Evolutionary conservation across 2,329 filamentous ascomycete species (phyloP).

Genomic region (Ophiostoma fasciatum): DNA sequence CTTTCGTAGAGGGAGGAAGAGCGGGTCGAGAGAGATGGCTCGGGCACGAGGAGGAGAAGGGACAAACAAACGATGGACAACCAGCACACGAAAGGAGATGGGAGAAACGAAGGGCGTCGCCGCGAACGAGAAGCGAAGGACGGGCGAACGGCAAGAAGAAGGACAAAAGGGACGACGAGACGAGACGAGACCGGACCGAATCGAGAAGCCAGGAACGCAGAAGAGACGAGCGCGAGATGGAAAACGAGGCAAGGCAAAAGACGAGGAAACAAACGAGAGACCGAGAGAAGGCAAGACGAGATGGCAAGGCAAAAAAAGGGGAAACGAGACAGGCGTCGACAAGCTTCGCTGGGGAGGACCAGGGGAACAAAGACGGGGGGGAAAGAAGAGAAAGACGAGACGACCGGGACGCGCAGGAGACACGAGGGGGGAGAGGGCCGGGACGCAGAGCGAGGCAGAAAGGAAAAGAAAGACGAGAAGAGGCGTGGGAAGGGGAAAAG

Average conservation of each 20-base stretch:
- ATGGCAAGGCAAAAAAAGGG: background rate
- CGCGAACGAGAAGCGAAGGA: background rate
- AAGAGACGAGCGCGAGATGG: background rate
- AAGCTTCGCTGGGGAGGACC: no score
- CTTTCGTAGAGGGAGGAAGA: no score
- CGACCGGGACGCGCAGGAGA: background rate
- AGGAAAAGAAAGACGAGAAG: slow-evolving; percentile 10
- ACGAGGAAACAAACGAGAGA: background rate
- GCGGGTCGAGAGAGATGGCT: no score
- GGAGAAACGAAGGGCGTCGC: background rate
- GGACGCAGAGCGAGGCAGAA: slow-evolving; percentile 7
- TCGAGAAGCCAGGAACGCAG: slow-evolving; percentile 1
- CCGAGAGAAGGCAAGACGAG: background rate
- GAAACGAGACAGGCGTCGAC: slow-evolving; percentile 1
- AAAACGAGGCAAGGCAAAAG: background rate
- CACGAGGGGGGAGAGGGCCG: background rate
- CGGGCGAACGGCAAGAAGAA: background rate
- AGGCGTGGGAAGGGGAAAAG: slow-evolving; percentile 3
- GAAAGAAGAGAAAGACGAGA: slow-evolving; percentile 4
- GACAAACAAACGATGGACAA: background rate
- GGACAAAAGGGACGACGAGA: background rate
- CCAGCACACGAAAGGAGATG: background rate
- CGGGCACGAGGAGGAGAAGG: no score
- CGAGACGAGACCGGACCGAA: background rate
- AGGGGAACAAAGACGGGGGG: slow-evolving; percentile 4